Evolutionary conservation across 2,329 filamentous ascomycete genomes (phyloP).

Genomic region (Colletotrichum sp.): DNA sequence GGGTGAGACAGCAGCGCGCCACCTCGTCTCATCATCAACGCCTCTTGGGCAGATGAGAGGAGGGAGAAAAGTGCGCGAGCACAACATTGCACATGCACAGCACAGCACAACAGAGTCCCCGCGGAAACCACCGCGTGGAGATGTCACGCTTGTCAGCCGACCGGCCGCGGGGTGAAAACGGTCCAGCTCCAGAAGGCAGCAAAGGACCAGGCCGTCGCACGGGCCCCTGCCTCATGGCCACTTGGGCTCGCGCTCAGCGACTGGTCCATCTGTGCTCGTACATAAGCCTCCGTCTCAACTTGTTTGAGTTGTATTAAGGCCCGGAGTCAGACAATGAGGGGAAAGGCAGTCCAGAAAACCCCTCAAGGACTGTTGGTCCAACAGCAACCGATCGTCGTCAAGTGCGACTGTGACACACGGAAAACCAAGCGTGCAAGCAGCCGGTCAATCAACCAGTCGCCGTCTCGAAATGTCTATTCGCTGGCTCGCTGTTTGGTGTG

Average conservation of each 20-base stretch:
- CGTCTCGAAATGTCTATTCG: neutral
- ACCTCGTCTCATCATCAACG: constrained; percentile 15
- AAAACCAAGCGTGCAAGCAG: neutral
- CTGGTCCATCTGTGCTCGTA: constrained; percentile 10
- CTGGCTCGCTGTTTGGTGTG: neutral
- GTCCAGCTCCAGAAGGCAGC: neutral
- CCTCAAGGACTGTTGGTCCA: neutral
- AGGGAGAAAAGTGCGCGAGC: neutral
- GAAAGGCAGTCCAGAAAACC: neutral
- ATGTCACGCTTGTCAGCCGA: constrained; percentile 12
- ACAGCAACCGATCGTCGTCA: neutral
- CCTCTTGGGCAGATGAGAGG: neutral
- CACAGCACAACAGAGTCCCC: neutral
- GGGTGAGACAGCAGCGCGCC: constrained; percentile 15
- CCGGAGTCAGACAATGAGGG: constrained; percentile 10
- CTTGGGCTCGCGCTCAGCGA: neutral
- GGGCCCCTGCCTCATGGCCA: constrained; percentile 15
- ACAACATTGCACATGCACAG: neutral
- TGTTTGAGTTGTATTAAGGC: constrained; percentile 21
- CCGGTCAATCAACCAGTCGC: neutral
- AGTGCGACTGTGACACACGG: neutral
- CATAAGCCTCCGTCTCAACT: constrained; percentile 20
- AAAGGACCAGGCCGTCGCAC: neutral
- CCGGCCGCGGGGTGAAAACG: neutral
- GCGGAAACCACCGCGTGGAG: neutral